These are phyloP conservation scores for Thielaviopsis ethacetica DNA, from an alignment of 2,329 filamentous ascomycete species.

Conservation along the genomic window DNA sequence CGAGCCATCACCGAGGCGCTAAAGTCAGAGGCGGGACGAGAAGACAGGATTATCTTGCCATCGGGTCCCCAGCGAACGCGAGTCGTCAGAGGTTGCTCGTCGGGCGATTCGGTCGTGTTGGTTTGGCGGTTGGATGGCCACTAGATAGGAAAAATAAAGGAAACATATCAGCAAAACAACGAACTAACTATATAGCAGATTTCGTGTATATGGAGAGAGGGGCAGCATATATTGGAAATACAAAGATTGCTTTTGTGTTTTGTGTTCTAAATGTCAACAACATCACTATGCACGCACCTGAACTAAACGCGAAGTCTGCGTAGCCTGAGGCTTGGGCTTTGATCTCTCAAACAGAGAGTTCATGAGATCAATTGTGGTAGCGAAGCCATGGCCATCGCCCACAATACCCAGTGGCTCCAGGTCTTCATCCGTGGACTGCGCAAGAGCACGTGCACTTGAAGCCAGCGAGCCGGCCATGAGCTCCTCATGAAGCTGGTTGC, in stretches of 20 bases:
- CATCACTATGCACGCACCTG: conserved; percentile 77
- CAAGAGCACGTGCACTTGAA: conserved; percentile 11
- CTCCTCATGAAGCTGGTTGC: conserved; percentile 60
- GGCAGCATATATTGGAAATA: conserved; percentile 2
- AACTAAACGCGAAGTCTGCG: conserved; percentile 47
- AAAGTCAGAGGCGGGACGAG: conserved; percentile 14
- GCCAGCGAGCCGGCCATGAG: conserved; percentile 17
- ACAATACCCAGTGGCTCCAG: conserved; percentile 11
- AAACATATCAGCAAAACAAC: conserved; percentile 15
- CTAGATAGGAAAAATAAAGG: conserved; percentile 35
- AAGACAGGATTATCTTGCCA: conserved; percentile 50
- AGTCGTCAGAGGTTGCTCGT: conserved; percentile 19
- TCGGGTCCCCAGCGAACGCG: conserved; percentile 67
- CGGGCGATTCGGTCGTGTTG: conserved; percentile 36
- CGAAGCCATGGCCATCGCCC: conserved; percentile 49
- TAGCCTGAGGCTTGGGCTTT: conserved; percentile 37
- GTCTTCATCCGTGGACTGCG: conserved; percentile 5
- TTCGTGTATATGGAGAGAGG: neutral
- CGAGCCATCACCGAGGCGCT: neutral
- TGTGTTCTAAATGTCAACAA: conserved; percentile 20
- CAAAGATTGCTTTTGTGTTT: neutral
- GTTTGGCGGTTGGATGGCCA: conserved; percentile 73
- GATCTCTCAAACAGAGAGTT: conserved; percentile 76
- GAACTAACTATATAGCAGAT: neutral
- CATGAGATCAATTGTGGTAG: conserved; percentile 89